A percentile compares a stretch with the other conserved stretches of the same genome.
phyloP scores from a whole-genome alignment of 148 eudicot species.

The Rhododendron molle region DNA sequence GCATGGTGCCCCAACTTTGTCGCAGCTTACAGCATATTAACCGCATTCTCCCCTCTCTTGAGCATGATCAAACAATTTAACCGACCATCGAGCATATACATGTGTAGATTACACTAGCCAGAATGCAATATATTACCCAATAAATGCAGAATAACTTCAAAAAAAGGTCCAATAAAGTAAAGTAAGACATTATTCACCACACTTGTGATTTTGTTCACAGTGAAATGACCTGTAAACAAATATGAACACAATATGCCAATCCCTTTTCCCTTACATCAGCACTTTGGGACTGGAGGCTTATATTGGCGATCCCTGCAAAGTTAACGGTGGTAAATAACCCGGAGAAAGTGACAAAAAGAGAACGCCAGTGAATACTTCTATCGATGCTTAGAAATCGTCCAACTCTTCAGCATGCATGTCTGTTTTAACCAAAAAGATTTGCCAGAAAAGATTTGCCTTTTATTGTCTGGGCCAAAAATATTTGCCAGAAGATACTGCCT shows the following conservation, averaged over 20 bases:
- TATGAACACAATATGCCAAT: slow-evolving; percentile 4
- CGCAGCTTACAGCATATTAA: background rate
- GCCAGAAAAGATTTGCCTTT: background rate
- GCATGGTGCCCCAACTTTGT: background rate
- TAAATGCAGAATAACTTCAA: background rate
- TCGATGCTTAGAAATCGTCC: background rate
- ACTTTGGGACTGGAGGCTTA: background rate
- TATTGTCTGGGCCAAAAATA: background rate
- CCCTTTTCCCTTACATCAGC: background rate
- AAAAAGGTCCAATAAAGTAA: background rate
- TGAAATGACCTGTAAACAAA: background rate
- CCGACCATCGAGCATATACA: background rate
- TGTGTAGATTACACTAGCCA: background rate
- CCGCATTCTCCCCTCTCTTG: background rate
- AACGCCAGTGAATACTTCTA: background rate
- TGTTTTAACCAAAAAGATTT: background rate
- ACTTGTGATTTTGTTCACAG: background rate
- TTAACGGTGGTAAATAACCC: background rate
- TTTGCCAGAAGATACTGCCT: background rate
- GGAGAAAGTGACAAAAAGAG: background rate
- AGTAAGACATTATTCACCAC: background rate
- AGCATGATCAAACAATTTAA: background rate
- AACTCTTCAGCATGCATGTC: background rate
- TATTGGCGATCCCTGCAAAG: background rate
- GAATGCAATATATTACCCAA: background rate